Evolutionary conservation across 495 filamentous ascomycete species (phyloP).

Genomic region (Daldinia vernicosa): DNA sequence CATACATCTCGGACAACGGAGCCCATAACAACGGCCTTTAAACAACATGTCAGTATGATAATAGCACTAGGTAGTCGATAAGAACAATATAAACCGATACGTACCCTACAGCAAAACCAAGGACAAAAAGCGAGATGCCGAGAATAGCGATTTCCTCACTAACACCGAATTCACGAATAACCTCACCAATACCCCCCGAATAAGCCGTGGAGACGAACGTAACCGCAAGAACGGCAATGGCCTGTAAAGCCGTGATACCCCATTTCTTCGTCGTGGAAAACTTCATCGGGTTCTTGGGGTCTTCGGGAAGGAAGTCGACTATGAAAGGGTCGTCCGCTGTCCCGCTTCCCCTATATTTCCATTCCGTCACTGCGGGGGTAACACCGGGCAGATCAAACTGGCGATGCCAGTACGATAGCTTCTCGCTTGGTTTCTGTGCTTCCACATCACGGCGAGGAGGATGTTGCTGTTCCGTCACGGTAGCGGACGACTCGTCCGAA

Average conservation of each 20-base stretch:
- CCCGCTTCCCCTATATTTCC: constrained; percentile 72
- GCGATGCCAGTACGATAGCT: constrained; percentile 36
- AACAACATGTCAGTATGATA: background rate
- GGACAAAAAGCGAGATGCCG: constrained; percentile 76
- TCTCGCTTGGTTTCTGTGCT: constrained; percentile 19
- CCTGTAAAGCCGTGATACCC: constrained; percentile 70
- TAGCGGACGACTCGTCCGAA: constrained; percentile 36
- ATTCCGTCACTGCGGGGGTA: constrained; percentile 60
- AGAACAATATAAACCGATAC: constrained; percentile 61
- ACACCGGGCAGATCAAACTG: constrained; percentile 53
- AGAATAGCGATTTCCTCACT: constrained; percentile 68
- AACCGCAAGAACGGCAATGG: constrained; percentile 75
- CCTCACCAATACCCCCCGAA: constrained; percentile 72
- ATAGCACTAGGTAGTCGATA: too few species aligned
- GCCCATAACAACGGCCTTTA: constrained; percentile 38
- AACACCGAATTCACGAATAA: constrained; percentile 67
- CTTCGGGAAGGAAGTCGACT: constrained; percentile 76
- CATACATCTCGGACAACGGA: constrained; percentile 69
- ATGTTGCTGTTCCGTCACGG: constrained; percentile 26
- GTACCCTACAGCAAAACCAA: constrained; percentile 72
- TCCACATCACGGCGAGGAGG: constrained; percentile 25
- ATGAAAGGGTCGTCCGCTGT: constrained; percentile 78
- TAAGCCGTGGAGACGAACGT: constrained; percentile 82
- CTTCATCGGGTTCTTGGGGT: constrained; percentile 76
- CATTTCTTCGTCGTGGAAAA: constrained; percentile 72